These are phyloP conservation scores for Naganishia albida DNA, from an alignment of 1,284 basidiomycete species.

Conservation along the genomic window DNA sequence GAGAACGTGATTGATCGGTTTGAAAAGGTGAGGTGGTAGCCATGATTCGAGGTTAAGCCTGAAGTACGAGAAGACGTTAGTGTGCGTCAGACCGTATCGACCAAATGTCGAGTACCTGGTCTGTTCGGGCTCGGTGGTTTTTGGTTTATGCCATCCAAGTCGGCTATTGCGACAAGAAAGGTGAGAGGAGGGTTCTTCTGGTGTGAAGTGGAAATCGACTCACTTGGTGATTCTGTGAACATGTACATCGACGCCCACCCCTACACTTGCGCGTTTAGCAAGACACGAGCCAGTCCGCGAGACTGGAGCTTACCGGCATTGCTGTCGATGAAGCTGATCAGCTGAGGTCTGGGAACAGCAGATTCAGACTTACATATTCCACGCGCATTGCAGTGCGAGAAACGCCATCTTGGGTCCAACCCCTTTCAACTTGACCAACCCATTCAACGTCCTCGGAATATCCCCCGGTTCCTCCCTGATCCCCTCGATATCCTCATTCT, in stretches of 20 bases:
- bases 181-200: background rate
- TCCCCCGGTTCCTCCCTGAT: conserved; percentile 58
- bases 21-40: conserved; percentile 77
- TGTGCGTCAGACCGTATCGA: background rate
- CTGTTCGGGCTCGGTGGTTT: conserved; percentile 82
- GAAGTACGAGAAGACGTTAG: background rate
- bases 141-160: conserved; percentile 82
- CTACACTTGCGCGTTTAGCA: background rate
- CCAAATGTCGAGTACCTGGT: conserved; percentile 62
- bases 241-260: conserved; percentile 91
- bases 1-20: conserved; percentile 80
- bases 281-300: background rate
- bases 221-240: conserved; percentile 89
- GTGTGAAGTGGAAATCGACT: background rate
- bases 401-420: conserved; percentile 95
- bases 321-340: background rate
- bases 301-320: conserved; percentile 16
- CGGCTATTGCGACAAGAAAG: conserved; percentile 52
- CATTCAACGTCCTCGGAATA: conserved; percentile 81
- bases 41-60: conserved; percentile 84
- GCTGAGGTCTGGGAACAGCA: background rate
- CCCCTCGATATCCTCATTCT: conserved; percentile 60
- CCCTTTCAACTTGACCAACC: conserved; percentile 77
- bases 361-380: conserved; percentile 67
- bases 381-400: conserved; percentile 76